These are phyloP conservation scores for Marchantia paleacea DNA, from an alignment of 225 moss, liverwort and hornwort species.

Conservation along the genomic window DNA sequence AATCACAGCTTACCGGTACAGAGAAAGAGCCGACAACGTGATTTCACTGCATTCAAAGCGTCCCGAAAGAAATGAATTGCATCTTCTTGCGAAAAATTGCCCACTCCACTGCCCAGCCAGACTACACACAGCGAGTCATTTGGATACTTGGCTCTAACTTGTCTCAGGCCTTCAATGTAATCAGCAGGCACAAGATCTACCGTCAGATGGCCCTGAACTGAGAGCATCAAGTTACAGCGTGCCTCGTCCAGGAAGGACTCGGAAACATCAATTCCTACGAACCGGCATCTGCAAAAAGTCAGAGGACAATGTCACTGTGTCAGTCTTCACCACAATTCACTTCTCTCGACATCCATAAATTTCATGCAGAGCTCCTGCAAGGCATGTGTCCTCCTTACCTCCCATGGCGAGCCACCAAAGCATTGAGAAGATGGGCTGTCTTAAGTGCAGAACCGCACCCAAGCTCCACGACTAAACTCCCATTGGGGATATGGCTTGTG, in stretches of 20 bases:
- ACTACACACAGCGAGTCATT: slow-evolving; percentile 58
- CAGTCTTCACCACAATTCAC: neutral
- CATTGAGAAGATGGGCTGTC: slow-evolving; percentile 59
- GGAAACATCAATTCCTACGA: slow-evolving; percentile 79
- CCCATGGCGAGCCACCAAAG: slow-evolving; percentile 54
- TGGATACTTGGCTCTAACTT: slow-evolving; percentile 62
- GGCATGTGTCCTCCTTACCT: slow-evolving; percentile 29
- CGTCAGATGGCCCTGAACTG: slow-evolving; percentile 47
- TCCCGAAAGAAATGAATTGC: slow-evolving; percentile 62
- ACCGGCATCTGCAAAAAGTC: slow-evolving; percentile 54
- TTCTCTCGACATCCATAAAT: too few relatives aligned
- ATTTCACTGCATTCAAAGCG: slow-evolving; percentile 45
- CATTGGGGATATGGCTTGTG: slow-evolving; percentile 48
- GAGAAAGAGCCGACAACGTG: slow-evolving; percentile 61
- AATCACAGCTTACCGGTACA: slow-evolving; percentile 53
- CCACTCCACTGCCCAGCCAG: slow-evolving; percentile 84
- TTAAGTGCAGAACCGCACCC: slow-evolving; percentile 88
- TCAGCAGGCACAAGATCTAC: slow-evolving; percentile 71
- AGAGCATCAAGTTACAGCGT: slow-evolving; percentile 51
- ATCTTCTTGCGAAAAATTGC: slow-evolving; percentile 46
- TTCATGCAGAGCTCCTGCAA: neutral
- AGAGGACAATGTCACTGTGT: neutral
- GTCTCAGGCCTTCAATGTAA: slow-evolving; percentile 62
- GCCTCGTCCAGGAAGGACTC: slow-evolving; percentile 71
- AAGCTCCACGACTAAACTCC: slow-evolving; percentile 77